Conservation (phyloP, 2,329 filamentous ascomycete species). For the Coleophoma cylindrospora region DNA sequence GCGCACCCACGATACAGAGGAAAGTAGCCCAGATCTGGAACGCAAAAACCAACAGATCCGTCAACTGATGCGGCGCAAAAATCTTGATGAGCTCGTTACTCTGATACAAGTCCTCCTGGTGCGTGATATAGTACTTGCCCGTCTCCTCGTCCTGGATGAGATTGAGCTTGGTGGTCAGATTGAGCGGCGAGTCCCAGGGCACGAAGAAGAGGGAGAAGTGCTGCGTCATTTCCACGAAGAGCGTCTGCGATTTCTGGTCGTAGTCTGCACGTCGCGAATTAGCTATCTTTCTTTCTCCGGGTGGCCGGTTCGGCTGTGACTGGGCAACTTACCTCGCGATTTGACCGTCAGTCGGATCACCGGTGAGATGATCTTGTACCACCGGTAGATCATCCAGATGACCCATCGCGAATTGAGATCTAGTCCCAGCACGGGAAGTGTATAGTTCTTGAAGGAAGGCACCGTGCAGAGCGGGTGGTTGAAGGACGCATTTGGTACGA, state of each 20-base stretch:
- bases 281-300: neutral
- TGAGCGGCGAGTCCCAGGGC: slow-evolving; percentile 68
- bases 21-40: slow-evolving; percentile 63
- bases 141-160: slow-evolving; percentile 41
- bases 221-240: slow-evolving; percentile 72
- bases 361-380: slow-evolving; percentile 82
- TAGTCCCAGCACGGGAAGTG: slow-evolving; percentile 34
- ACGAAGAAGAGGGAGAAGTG: slow-evolving; percentile 73
- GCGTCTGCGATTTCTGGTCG: slow-evolving; percentile 57
- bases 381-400: slow-evolving; percentile 67
- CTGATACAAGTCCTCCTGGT: slow-evolving; percentile 81
- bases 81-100: slow-evolving; percentile 72
- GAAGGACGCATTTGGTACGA: slow-evolving; percentile 67
- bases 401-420: slow-evolving; percentile 58
- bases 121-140: slow-evolving; percentile 62
- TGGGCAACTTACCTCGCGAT: slow-evolving; percentile 35
- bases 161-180: slow-evolving; percentile 62
- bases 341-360: slow-evolving; percentile 64
- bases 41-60: slow-evolving; percentile 44
- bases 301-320: neutral
- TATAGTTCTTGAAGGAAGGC: slow-evolving; percentile 40
- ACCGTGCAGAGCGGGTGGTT: slow-evolving; percentile 75
- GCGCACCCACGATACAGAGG: slow-evolving; percentile 57
- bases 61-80: slow-evolving; percentile 53
- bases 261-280: slow-evolving; percentile 44